These are phyloP conservation scores for Nematodospora valgi DNA, from an alignment of 805 yeast genomes.

Conservation along the genomic window DNA sequence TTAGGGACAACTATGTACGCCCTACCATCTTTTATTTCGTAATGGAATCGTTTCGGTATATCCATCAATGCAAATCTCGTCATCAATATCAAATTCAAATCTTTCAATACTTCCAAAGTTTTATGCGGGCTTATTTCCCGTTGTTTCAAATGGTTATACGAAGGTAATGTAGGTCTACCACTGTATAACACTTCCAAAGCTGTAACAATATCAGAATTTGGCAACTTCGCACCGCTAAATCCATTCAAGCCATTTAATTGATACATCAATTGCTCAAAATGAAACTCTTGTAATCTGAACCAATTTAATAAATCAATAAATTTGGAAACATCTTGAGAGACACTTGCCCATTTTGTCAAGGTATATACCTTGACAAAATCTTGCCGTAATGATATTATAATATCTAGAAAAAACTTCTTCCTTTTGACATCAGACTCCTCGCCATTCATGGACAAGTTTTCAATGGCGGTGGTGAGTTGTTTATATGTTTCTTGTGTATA, in stretches of 20 bases:
- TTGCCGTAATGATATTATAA: slow-evolving; percentile 71
- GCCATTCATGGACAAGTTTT: slow-evolving; percentile 49
- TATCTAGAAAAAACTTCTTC: slow-evolving; percentile 65
- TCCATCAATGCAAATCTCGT: slow-evolving; percentile 68
- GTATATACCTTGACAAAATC: slow-evolving; percentile 85
- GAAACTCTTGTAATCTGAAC: slow-evolving; percentile 75
- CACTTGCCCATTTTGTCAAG: slow-evolving; percentile 82
- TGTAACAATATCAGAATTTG: slow-evolving; percentile 86
- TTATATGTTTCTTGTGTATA: slow-evolving; percentile 60
- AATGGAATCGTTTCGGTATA: slow-evolving; percentile 66
- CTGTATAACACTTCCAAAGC: slow-evolving; percentile 78
- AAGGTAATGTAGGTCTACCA: slow-evolving; percentile 73
- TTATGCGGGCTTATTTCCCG: slow-evolving; percentile 50
- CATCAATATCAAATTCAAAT: slow-evolving; percentile 69
- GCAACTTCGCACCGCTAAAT: slow-evolving; percentile 84
- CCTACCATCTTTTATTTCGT: slow-evolving; percentile 71
- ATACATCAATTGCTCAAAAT: slow-evolving; percentile 57
- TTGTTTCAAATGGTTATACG: slow-evolving; percentile 53
- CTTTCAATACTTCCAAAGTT: slow-evolving; percentile 58
- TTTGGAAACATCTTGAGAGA: slow-evolving; percentile 64
- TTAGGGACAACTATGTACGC: slow-evolving; percentile 59
- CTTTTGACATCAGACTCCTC: slow-evolving; percentile 54
- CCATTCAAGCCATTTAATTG: slow-evolving; percentile 67
- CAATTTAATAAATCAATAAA: slow-evolving; percentile 86
- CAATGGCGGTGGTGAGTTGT: slow-evolving; percentile 58